Evolutionary conservation across 2,329 filamentous ascomycete genomes (phyloP), one percentile per base, ranked within the genome.

Genomic region (Paramyrothecium roridum): DNA sequence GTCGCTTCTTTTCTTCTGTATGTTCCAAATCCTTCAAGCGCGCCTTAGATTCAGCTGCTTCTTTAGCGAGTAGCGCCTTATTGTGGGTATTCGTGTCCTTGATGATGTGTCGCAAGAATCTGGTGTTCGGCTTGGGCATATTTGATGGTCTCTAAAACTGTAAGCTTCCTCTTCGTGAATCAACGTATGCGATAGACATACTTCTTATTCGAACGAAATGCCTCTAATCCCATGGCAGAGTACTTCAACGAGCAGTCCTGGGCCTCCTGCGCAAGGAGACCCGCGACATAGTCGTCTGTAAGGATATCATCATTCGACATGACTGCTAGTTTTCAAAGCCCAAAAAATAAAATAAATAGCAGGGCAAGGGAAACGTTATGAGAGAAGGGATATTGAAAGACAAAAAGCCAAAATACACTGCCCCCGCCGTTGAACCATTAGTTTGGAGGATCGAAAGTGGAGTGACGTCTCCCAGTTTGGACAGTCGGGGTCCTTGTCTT

Each of bases 41-140:
- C 3, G 85, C 85, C 58, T 81, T 81, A 0, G 91, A 86, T 61
- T 98, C 93, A 50, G 89, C 85, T 23, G 87, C 86, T 70, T 98
- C 93, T 66, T 88, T 96, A 1, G 89, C 90, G 19, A 91, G 83
- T 30, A 98, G 78, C 1, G 91, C 89, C 22, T 89, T 86, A 80
- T 99, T 99, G 73, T 99, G 93, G 53, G 74, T 88, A 64, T 96
- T 89, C 10, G 91, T 96, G 62, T 95, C 89, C 59, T 88, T 89
- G 58, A 99, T 91, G 55, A 98, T 90, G 65, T 95, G 89, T 56
- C 87, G 87, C 46, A 99, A 76, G 68, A 98, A 98, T 34, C 89
- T 84, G 0, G 90, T 97, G 66, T 99, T 98, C 3, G 93, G 93
- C 69, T 93, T 97, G 1, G 90, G 91, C 59, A 87, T 84, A 62